Evolutionary conservation across 148 eudicot genomes (phyloP), one percentile per base, ranked within the genome.

Genomic region (Vaccinium darrowii): DNA sequence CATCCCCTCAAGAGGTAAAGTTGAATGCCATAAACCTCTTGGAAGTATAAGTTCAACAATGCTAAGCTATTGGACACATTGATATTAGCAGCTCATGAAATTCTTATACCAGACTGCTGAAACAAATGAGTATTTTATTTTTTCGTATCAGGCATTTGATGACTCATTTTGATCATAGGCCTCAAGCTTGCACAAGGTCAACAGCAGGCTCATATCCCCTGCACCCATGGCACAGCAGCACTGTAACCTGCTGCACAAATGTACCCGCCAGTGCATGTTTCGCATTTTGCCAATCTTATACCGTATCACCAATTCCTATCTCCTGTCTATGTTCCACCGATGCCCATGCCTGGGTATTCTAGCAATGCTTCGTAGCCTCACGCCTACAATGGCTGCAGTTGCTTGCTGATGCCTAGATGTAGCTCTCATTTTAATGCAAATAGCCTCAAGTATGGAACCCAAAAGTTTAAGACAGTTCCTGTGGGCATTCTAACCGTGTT

Each of bases 391-490:
- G 99, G 95, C 43, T 93, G 89, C 89, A 91, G 97, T 84, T 96
- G 92, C 39, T 2, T 97, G 84, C 75, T 95, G 86, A 93, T 97
- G 98, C 95, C 96, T 5, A 95, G 98, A 47, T 91, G 92, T 65
- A 85, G 91, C 86, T 90, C 98, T 74, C 95, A 94, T 84, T 85
- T 91, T 30, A 78, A 89, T 69, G 88, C 92, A 53, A 91, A 90
- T 19, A 88, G 86, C 84, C 80, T 95, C n/a, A 97, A 95, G 89
- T 93, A 92, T 81, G 95, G 95, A 43, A 90, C 92, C 80, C 96
- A 93, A 86, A 95, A 89, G 83, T 93, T 92, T 86, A 96, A 96
- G 85, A 92, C 94, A 80, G 90, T 94, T 58, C 97, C 95, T 5
- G 80, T 86, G 50, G 95, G 92, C 54, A 90, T 88, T 87, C 92